phyloP scores from a whole-genome alignment of 169 alveolate species.

The Plasmodium vivax region DNA sequence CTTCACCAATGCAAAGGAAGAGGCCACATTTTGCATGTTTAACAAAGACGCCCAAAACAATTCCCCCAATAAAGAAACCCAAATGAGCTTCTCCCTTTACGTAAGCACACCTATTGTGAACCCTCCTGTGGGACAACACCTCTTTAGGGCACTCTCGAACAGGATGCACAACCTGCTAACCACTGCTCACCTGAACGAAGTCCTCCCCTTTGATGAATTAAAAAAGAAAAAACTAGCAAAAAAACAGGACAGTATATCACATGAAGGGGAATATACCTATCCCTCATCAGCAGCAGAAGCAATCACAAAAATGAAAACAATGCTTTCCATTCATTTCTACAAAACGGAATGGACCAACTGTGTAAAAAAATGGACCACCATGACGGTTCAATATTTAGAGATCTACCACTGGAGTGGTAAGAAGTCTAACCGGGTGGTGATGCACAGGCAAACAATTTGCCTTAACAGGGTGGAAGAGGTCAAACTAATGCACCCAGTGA shows the following conservation, averaged over 20 bases:
- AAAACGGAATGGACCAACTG: neutral
- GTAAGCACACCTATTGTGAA: neutral
- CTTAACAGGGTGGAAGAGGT: neutral
- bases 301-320: neutral
- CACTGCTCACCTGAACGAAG: neutral
- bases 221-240: neutral
- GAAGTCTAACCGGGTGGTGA: neutral
- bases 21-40: neutral
- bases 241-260: neutral
- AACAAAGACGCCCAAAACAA: neutral
- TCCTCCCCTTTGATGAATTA: neutral
- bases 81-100: neutral
- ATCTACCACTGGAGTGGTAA: neutral
- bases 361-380: neutral
- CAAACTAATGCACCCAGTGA: neutral
- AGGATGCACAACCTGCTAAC: neutral
- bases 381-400: neutral
- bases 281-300: neutral
- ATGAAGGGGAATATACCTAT: neutral
- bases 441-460: neutral
- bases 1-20: neutral
- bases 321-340: neutral
- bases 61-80: neutral
- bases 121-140: neutral
- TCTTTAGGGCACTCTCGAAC: neutral